Evolutionary conservation across 2,329 filamentous ascomycete species (phyloP).

Genomic region (Fusarium pininemorale): DNA sequence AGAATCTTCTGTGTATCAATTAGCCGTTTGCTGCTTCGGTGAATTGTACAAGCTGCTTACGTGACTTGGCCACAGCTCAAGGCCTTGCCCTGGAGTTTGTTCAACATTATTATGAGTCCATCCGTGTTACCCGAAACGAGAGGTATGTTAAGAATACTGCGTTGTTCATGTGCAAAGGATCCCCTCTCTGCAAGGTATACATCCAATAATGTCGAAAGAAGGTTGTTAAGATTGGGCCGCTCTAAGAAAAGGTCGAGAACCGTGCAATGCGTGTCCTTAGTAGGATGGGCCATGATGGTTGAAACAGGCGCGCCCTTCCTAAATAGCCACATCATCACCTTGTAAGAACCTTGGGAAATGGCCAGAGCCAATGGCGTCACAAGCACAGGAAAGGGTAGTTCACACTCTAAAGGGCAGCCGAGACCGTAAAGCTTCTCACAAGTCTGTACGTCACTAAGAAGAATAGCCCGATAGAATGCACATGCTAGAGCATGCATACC

Average conservation of each 20-base stretch:
- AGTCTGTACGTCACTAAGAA: not conserved
- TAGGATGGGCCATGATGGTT: not conserved
- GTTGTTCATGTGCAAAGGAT: not conserved
- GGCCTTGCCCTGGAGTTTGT: not conserved
- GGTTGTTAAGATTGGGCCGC: not conserved
- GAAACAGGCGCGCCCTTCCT: not conserved
- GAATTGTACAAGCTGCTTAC: not conserved
- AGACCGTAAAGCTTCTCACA: not conserved
- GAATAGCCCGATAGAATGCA: not conserved
- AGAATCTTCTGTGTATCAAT: not conserved
- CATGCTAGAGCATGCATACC: not conserved
- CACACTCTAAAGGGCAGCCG: not conserved
- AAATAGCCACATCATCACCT: not conserved
- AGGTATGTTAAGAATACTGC: not conserved
- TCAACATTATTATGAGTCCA: not conserved
- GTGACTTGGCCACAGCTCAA: not conserved
- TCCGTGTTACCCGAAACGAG: not conserved
- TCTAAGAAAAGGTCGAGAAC: not conserved
- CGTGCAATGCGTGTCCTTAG: not conserved
- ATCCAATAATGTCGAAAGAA: not conserved
- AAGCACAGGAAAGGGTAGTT: rapidly evolving
- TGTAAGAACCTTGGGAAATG: not conserved
- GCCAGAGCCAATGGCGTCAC: not conserved
- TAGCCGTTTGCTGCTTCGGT: not conserved
- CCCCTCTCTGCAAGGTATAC: not conserved